Percentiles rank a stretch among this genome's conserved stretches.
phyloP scores from a whole-genome alignment of 768 basidiomycete species.

The Kwoniella europaea region DNA sequence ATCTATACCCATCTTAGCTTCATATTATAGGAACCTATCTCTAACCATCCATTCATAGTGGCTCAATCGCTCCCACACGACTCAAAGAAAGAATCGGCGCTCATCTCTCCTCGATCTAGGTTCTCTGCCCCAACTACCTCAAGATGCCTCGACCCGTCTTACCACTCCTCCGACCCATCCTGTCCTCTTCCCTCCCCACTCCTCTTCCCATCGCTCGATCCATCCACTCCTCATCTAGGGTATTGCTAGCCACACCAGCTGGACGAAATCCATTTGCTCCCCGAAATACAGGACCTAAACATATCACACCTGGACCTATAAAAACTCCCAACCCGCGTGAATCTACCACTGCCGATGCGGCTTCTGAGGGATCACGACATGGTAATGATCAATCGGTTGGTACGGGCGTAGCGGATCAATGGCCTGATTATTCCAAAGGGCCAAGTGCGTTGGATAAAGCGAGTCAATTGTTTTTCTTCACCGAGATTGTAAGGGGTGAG shows the following conservation, averaged over 20 bases:
- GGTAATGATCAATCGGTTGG: constrained; percentile 27
- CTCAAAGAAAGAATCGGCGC: background rate
- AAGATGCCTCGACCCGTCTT: constrained; percentile 21
- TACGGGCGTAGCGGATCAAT: constrained; percentile 31
- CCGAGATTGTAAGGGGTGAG: constrained; percentile 93
- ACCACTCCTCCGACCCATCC: constrained; percentile 15
- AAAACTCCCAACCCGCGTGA: constrained; percentile 44
- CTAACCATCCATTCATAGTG: background rate
- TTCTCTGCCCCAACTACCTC: background rate
- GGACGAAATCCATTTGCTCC: constrained; percentile 22
- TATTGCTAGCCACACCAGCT: constrained; percentile 38
- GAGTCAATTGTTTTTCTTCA: constrained; percentile 95
- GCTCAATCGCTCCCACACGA: background rate
- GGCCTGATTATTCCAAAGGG: constrained; percentile 62
- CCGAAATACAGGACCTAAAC: constrained; percentile 37
- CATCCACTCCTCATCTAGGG: constrained; percentile 32
- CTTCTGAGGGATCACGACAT: constrained; percentile 31
- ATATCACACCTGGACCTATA: constrained; percentile 42
- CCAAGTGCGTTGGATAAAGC: constrained; percentile 95
- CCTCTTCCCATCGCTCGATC: constrained; percentile 23
- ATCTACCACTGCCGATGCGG: constrained; percentile 25
- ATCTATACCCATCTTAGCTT: background rate
- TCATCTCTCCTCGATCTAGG: background rate
- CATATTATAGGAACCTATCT: background rate
- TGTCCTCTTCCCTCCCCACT: constrained; percentile 3